A percentile compares a stretch with the other conserved stretches of the same genome.
phyloP scores from a whole-genome alignment of 208 protist genomes.

The Trichomonas tenax region DNA sequence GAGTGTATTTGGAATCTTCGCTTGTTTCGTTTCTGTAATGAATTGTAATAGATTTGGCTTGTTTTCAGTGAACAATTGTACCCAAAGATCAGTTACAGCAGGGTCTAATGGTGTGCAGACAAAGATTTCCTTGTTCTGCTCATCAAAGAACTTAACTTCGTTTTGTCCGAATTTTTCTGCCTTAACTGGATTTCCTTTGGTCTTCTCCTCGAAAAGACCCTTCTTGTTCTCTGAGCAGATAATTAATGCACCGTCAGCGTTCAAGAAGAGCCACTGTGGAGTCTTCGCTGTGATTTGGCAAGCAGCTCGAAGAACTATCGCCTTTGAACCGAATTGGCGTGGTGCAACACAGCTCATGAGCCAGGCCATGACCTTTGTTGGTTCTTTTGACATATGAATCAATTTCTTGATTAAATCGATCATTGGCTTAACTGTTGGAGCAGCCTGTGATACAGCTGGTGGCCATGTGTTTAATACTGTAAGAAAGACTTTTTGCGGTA shows the following conservation, averaged over 20 bases:
- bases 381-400: not conserved
- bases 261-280: not conserved
- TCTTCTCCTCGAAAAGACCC: not conserved
- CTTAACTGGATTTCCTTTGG: not conserved
- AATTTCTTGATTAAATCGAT: not conserved
- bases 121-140: not conserved
- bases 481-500: not conserved
- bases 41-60: not conserved
- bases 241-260: not conserved
- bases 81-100: not conserved
- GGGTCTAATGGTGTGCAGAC: not conserved
- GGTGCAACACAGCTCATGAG: not conserved
- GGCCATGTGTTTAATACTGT: not conserved
- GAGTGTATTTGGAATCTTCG: not conserved
- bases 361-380: not conserved
- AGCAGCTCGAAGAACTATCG: not conserved
- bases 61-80: not conserved
- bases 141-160: not conserved
- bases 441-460: not conserved
- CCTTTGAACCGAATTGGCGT: not conserved
- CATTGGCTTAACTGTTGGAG: not conserved
- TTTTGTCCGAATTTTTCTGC: not conserved
- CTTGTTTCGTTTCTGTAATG: not conserved
- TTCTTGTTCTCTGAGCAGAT: not conserved
- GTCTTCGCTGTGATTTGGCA: not conserved